These are phyloP conservation scores for Pseudonitzschia pungens DNA, from an alignment of 108 stramenopile genomes.

Conservation along the genomic window DNA sequence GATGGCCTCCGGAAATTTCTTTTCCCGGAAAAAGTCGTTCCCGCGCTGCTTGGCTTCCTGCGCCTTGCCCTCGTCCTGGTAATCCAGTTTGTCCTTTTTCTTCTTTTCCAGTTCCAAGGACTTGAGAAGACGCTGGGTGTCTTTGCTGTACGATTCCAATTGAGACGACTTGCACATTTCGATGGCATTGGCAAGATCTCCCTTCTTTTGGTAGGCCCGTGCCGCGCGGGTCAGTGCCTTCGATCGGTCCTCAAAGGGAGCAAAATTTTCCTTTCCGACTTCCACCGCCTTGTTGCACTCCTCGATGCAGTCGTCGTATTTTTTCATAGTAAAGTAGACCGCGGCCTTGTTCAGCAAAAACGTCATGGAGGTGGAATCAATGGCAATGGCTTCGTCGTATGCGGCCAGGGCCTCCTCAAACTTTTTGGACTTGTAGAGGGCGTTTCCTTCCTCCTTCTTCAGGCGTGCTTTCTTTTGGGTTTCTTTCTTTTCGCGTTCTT, in stretches of 20 bases:
- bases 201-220: conserved; percentile 91
- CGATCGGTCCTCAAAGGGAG: conserved; percentile 92
- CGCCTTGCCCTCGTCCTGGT: conserved; percentile 95
- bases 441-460: conserved; percentile 92
- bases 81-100: conserved; percentile 85
- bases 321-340: conserved; percentile 91
- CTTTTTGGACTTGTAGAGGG: conserved; percentile 90
- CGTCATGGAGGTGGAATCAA: conserved; percentile 95
- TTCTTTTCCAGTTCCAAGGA: conserved; percentile 92
- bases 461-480: conserved; percentile 68
- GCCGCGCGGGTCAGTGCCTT: conserved; percentile 93
- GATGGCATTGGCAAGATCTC: conserved; percentile 89
- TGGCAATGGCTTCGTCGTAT: conserved; percentile 96
- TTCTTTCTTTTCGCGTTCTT: conserved; percentile 83
- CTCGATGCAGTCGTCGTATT: conserved; percentile 86
- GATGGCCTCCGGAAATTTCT: conserved; percentile 88
- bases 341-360: conserved; percentile 96
- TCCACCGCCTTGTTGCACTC: conserved; percentile 88
- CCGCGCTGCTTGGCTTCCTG: conserved; percentile 97
- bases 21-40: conserved; percentile 90
- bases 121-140: conserved; percentile 92
- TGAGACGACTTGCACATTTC: conserved; percentile 86
- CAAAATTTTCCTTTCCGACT: conserved; percentile 87
- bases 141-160: conserved; percentile 84
- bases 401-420: conserved; percentile 95